Base-by-base conservation (phyloP, 148 eudicot species). In the Rhododendron mucronatum region DNA sequence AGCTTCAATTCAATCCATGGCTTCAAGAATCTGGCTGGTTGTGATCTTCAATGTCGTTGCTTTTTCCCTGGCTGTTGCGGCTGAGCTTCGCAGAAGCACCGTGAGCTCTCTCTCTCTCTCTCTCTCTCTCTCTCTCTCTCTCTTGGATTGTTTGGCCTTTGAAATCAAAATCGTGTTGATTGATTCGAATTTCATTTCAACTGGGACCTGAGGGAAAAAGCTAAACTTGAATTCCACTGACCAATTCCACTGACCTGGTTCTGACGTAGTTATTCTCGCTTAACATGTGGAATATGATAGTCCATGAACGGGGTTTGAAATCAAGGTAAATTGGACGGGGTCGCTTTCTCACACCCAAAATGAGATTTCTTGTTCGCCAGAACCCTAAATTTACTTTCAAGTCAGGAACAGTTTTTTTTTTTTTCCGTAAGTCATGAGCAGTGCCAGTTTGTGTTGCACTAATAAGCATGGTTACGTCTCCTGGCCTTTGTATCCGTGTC, bases 11-110 rank as follows among this genome's bases (percentile, higher is more conserved):
- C 44, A 41, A 41, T 41, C 84, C 86, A 93, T 95, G 98, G 96
- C 96, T 79, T 93, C 96, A 20, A 95, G 91, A 74, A 71, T 92
- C 44, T 55, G 93, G 21, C 82, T 92, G 77, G 53, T 89, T 10
- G 80, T 82, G 76, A 83, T 91, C 45, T 89, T 95, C 83, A 91
- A 93, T 87, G 74, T 95, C 82, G 92, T 93, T 61, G 98, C 98
- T 39, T 93, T 95, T 67, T 96, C 92, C 35, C 89, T 95, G 41
- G 96, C 98, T 80, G 89, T 95, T 86, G 96, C 96, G 61, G 98
- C 98, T 85, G 98, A 95, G 88, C 95, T 92, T 86, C 86, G 95
- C 53, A 90, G 95, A 84, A 94, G 96, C 93, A 91, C 89, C 33
- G 98, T 93, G 84, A 86, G 92, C 75, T 0, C 39, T 20, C 82